Conservation (phyloP, 768 basidiomycete genomes). For the Xerocomus potaroensis region DNA sequence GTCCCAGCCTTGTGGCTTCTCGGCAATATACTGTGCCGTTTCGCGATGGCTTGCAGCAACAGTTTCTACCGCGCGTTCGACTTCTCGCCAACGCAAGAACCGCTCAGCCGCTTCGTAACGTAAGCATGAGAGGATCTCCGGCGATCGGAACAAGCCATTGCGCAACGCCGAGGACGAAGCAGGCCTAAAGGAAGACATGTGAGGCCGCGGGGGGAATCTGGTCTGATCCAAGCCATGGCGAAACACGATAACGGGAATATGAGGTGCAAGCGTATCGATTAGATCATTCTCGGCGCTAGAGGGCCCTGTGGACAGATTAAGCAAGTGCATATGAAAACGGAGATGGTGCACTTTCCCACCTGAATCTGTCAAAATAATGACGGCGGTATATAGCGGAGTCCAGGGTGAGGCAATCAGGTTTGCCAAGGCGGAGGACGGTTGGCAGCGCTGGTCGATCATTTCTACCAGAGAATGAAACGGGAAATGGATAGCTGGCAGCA, state of each 20-base stretch:
- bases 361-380: constrained; percentile 50
- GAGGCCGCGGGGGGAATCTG: constrained; percentile 25
- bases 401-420: constrained; percentile 54
- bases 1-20: constrained; percentile 41
- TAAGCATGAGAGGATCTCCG: constrained; percentile 53
- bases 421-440: constrained; percentile 48
- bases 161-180: constrained; percentile 48
- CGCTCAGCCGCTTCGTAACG: constrained; percentile 65
- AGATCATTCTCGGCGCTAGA: constrained; percentile 39
- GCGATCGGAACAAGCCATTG: constrained; percentile 57
- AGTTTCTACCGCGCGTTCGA: constrained; percentile 51
- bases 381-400: constrained; percentile 56
- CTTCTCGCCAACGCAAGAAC: constrained; percentile 69
- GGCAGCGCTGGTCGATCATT: constrained; percentile 48
- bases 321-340: background rate
- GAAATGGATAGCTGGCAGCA: constrained; percentile 46
- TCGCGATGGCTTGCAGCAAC: constrained; percentile 34
- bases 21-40: constrained; percentile 16
- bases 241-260: constrained; percentile 57
- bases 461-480: constrained; percentile 53
- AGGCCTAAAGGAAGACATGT: constrained; percentile 58
- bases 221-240: constrained; percentile 37
- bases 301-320: constrained; percentile 19
- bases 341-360: constrained; percentile 31
- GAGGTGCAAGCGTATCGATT: constrained; percentile 44